phyloP scores from a whole-genome alignment of 2,329 filamentous ascomycete genomes.

The Xylariaceae sp. region DNA sequence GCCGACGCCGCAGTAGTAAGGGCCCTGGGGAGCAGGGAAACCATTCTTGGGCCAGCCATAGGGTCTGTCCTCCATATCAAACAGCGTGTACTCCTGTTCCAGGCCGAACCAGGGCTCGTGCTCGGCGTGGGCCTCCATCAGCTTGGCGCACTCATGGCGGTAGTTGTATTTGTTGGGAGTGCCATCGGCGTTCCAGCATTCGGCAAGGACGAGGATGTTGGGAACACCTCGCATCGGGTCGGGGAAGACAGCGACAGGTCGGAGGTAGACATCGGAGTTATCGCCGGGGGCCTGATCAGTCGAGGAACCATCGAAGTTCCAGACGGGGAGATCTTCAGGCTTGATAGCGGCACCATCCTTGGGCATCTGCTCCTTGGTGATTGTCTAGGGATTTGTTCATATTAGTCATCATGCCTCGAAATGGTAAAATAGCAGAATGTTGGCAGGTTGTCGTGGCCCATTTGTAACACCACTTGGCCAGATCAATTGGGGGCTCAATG shows the following conservation, averaged over 20 bases:
- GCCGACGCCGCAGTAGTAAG: constrained; percentile 97
- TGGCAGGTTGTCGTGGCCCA: not conserved
- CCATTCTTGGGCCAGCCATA: constrained; percentile 82
- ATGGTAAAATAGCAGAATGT: not conserved
- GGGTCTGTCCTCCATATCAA: constrained; percentile 79
- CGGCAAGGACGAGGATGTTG: constrained; percentile 90
- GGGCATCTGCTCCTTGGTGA: constrained; percentile 34
- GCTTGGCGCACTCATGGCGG: constrained; percentile 82
- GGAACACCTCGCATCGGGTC: constrained; percentile 85
- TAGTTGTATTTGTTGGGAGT: constrained; percentile 98
- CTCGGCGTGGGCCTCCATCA: constrained; percentile 81
- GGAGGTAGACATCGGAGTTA: constrained; percentile 97
- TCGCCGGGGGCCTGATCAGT: constrained; percentile 88
- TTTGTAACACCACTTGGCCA: constrained; percentile 5
- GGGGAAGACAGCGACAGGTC: constrained; percentile 81
- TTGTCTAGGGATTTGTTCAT: constrained; percentile 37
- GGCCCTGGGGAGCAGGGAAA: constrained; percentile 87
- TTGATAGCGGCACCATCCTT: constrained; percentile 38
- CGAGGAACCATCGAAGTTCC: constrained; percentile 70
- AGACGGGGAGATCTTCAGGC: constrained; percentile 48
- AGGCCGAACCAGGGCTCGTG: constrained; percentile 96
- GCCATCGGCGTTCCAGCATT: constrained; percentile 92
- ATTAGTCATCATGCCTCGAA: constrained; percentile 14
- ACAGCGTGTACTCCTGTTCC: constrained; percentile 94
- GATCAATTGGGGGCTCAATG: constrained; percentile 1